A percentile compares a stretch with the other conserved stretches of the same genome.
These are phyloP conservation scores for Tillandsia fasciculata DNA, from an alignment of 176 grass and related monocot genomes.

Conservation along the genomic window DNA sequence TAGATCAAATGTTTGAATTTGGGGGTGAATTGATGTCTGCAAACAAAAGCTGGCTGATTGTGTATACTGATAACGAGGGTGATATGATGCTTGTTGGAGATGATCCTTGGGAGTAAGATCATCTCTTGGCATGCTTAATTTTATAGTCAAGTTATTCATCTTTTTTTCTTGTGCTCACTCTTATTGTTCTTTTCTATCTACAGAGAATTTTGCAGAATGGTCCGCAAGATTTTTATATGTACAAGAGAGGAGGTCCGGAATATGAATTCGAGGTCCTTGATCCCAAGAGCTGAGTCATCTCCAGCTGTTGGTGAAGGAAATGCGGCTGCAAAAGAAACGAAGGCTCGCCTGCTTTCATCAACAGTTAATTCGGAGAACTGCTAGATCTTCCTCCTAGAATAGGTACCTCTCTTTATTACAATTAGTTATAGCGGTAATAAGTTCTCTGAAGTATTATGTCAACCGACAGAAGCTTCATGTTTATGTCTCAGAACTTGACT, in stretches of 20 bases:
- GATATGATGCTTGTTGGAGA: slow-evolving; percentile 99
- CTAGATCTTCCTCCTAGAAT: slow-evolving; percentile 30
- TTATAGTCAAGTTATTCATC: neutral
- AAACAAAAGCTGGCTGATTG: slow-evolving; percentile 66
- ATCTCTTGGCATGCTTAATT: neutral
- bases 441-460: neutral
- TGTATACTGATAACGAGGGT: slow-evolving; percentile 89
- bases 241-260: slow-evolving; percentile 87
- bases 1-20: slow-evolving; percentile 94
- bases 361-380: neutral
- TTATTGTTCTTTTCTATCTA: slow-evolving; percentile 9
- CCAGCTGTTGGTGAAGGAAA: slow-evolving; percentile 23
- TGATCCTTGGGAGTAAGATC: slow-evolving; percentile 88
- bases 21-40: slow-evolving; percentile 44
- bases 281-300: slow-evolving; percentile 35
- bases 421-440: neutral
- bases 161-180: neutral
- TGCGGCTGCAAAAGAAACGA: slow-evolving; percentile 31
- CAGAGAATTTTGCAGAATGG: slow-evolving; percentile 87
- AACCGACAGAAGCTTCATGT: neutral
- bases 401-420: neutral
- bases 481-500: neutral
- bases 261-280: slow-evolving; percentile 60
- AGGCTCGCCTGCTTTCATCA: neutral
- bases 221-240: slow-evolving; percentile 75